Evolutionary conservation across 768 basidiomycete species (phyloP).

Genomic region (Termitomyces sp.): DNA sequence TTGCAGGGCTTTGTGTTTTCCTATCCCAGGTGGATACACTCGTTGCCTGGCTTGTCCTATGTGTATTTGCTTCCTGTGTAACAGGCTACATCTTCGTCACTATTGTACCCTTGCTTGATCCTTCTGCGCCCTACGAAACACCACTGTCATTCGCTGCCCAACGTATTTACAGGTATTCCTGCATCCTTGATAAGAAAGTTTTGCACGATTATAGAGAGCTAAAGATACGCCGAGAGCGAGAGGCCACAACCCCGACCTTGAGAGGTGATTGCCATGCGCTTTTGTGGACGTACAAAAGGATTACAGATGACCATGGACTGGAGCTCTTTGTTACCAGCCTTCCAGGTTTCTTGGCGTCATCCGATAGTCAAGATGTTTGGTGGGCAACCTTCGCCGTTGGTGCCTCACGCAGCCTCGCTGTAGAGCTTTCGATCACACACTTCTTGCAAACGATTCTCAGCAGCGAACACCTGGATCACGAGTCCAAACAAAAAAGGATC

Average conservation of each 20-base stretch:
- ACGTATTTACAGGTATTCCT: background rate
- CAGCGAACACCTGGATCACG: background rate
- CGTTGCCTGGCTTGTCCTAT: background rate
- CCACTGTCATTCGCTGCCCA: background rate
- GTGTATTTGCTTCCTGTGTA: background rate
- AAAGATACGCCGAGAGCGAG: background rate
- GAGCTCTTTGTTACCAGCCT: constrained; percentile 3
- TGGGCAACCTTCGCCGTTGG: background rate
- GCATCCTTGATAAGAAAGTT: too few relatives aligned
- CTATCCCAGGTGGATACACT: background rate
- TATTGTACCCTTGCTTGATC: constrained; percentile 1
- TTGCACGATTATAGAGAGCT: background rate
- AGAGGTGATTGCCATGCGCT: background rate
- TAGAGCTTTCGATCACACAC: background rate
- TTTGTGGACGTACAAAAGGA: constrained; percentile 3
- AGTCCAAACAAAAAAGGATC: background rate
- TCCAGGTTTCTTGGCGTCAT: constrained; percentile 3
- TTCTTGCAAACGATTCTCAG: background rate
- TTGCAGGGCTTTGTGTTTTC: constrained; percentile 3
- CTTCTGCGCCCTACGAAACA: constrained; percentile 6
- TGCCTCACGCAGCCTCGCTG: background rate
- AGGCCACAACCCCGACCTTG: background rate
- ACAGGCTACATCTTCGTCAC: background rate
- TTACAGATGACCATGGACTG: constrained; percentile 1
- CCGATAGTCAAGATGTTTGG: background rate